Conservation (phyloP, 176 grass and related monocot genomes). For the Alloteropsis semialata region DNA sequence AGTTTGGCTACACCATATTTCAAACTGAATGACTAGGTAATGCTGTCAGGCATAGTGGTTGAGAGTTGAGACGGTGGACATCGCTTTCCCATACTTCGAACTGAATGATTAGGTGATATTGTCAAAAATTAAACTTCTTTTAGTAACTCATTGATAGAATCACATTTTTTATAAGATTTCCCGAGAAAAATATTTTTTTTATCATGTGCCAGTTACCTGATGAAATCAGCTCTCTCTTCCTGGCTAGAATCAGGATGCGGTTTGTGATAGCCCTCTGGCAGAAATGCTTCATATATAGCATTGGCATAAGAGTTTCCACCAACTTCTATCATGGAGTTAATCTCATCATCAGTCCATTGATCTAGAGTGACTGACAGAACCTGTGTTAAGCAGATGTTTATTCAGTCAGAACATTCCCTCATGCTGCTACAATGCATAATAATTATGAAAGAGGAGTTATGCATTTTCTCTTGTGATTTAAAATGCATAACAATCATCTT, state of each 20-base stretch:
- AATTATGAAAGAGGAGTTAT: not conserved
- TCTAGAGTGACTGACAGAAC: conserved; percentile 72
- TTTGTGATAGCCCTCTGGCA: conserved; percentile 59
- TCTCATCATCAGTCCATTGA: conserved; percentile 72
- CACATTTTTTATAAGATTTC: not conserved
- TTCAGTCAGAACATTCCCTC: not conserved
- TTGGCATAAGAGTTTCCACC: conserved; percentile 88
- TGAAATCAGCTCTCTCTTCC: conserved; percentile 65
- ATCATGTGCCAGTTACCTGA: conserved; percentile 41
- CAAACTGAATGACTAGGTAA: not conserved
- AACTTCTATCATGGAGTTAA: conserved; percentile 73
- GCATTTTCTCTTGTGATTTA: not conserved
- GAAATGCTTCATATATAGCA: conserved; percentile 81
- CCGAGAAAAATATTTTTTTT: not conserved
- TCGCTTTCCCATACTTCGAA: not conserved
- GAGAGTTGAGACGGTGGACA: not conserved
- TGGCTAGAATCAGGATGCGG: conserved; percentile 54
- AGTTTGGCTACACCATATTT: not conserved
- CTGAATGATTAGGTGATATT: not conserved
- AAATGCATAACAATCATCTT: not conserved
- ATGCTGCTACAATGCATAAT: not conserved
- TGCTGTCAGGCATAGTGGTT: not conserved
- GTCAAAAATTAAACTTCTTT: conserved; percentile 7
- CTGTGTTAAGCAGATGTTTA: conserved; percentile 24
- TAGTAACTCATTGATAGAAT: not conserved